Conservation (phyloP, 306 rosid species). For the Cicer arietinum region DNA sequence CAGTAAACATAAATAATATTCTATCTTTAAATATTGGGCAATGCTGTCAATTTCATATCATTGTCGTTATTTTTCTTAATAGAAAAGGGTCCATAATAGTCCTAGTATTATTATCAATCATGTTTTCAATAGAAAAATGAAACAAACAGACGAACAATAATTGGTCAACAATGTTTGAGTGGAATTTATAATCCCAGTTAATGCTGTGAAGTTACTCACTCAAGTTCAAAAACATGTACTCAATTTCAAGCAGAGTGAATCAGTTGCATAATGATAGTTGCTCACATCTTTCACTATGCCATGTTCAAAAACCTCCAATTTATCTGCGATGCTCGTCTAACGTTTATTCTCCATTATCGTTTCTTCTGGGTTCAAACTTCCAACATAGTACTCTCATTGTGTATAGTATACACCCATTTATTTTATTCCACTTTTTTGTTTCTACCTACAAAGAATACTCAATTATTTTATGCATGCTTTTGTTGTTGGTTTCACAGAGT, state of each 20-base stretch:
- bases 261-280: conserved; percentile 25
- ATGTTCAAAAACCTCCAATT: conserved; percentile 16
- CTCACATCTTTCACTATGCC: conserved; percentile 27
- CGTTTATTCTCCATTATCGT: conserved; percentile 32
- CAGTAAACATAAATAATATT: not conserved
- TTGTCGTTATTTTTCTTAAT: conserved; percentile 6
- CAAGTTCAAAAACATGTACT: conserved; percentile 8
- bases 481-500: conserved; percentile 38
- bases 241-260: conserved; percentile 23
- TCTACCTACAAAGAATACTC: not conserved
- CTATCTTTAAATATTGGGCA: not conserved
- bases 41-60: not conserved
- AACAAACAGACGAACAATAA: conserved; percentile 11
- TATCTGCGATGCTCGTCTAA: not conserved
- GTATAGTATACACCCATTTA: not conserved
- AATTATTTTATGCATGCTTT: not conserved
- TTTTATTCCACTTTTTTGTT: not conserved
- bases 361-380: conserved; percentile 18
- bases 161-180: conserved; percentile 5
- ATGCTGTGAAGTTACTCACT: not conserved
- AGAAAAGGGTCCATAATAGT: not conserved
- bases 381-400: not conserved
- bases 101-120: not conserved
- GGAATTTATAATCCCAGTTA: not conserved
- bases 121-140: not conserved